Conservation (phyloP, 2,329 filamentous ascomycete genomes). For the Fusarium sp. region DNA sequence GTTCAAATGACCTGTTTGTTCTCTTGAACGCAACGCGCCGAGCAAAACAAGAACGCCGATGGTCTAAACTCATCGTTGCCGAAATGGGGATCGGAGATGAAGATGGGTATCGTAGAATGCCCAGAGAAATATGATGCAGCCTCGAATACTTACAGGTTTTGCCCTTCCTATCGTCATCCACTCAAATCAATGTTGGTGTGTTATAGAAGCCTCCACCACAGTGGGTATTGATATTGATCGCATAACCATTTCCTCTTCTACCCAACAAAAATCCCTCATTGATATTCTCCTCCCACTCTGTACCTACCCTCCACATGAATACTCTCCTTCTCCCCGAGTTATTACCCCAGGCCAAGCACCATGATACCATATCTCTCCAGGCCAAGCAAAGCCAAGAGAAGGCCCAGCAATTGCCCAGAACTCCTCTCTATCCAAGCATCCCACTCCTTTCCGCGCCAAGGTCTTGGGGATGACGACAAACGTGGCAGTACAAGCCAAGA, state of each 20-base stretch:
- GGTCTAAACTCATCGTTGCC: conserved; percentile 12
- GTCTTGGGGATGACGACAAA: conserved; percentile 46
- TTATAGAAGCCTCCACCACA: background rate
- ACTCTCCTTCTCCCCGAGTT: background rate
- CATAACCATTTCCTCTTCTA: background rate
- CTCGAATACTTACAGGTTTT: conserved; percentile 12
- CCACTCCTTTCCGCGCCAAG: conserved; percentile 39
- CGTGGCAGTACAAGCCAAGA: conserved; percentile 46
- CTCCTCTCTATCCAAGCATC: conserved; percentile 18
- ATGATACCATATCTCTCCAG: conserved; percentile 2
- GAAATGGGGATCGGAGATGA: conserved; percentile 6
- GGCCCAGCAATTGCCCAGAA: conserved; percentile 33
- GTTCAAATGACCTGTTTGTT: background rate
- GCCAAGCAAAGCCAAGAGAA: conserved; percentile 25
- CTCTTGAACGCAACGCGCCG: background rate
- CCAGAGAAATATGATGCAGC: conserved; percentile 22
- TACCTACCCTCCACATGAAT: background rate
- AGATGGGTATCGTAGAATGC: conserved; percentile 6
- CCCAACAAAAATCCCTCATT: conserved; percentile 1
- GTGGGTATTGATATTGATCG: background rate
- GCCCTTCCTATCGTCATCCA: background rate
- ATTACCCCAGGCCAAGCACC: conserved; percentile 25
- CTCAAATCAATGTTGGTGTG: background rate
- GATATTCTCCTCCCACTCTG: background rate
- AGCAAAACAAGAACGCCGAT: conserved; percentile 8